These are phyloP conservation scores for Lathyrus oleraceus DNA, from an alignment of 306 rosid species.

Conservation along the genomic window DNA sequence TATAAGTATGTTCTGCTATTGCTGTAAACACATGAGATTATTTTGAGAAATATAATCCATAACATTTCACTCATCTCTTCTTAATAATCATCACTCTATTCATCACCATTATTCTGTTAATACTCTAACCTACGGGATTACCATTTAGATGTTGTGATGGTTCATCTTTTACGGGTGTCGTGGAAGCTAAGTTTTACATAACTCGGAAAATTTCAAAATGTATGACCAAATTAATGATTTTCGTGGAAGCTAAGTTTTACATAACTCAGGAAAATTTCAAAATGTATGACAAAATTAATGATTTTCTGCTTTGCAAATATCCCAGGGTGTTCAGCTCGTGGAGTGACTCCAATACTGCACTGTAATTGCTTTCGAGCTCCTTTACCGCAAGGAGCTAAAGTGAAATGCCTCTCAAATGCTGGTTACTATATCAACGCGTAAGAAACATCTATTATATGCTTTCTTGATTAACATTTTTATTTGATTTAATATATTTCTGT, in stretches of 20 bases:
- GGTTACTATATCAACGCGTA: conserved; percentile 87
- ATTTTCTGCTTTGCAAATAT: conserved; percentile 51
- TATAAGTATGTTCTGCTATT: no score
- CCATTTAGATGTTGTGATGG: conserved; percentile 85
- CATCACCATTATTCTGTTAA: no score
- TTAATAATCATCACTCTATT: no score
- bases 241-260: no score
- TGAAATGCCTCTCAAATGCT: conserved; percentile 86
- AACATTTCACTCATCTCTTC: no score
- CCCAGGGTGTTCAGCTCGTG: conserved; percentile 95
- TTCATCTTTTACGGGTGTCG: conserved; percentile 87
- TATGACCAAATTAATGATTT: conserved; percentile 82
- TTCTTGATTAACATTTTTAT: conserved; percentile 9
- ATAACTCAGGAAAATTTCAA: no score
- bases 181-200: conserved; percentile 59
- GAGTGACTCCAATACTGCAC: conserved; percentile 73
- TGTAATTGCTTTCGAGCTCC: conserved; percentile 74
- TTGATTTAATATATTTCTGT: neutral
- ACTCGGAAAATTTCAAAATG: conserved; percentile 73
- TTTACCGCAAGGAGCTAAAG: conserved; percentile 56
- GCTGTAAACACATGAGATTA: no score
- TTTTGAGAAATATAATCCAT: no score
- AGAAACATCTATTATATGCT: conserved; percentile 26
- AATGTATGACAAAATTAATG: conserved; percentile 43
- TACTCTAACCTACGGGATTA: no score